These are phyloP conservation scores for Arachnomyces sp. DNA, from an alignment of 2,329 filamentous ascomycete genomes.

Conservation along the genomic window DNA sequence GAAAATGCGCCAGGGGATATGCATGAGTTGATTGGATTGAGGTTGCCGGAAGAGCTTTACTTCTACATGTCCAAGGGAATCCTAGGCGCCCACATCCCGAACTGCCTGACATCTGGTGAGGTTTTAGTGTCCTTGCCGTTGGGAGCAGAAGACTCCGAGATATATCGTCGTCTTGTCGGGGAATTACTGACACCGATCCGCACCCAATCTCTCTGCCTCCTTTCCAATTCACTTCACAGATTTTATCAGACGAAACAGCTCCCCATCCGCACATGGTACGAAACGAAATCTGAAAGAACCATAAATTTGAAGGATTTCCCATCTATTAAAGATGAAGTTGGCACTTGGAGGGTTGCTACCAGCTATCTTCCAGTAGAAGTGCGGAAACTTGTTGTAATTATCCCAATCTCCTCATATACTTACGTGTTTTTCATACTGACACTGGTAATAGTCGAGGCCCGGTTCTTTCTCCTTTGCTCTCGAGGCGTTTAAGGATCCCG, in stretches of 20 bases:
- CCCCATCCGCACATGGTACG: constrained; percentile 76
- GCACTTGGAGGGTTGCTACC: constrained; percentile 64
- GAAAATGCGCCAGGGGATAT: constrained; percentile 73
- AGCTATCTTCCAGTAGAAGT: constrained; percentile 43
- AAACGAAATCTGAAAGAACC: constrained; percentile 56
- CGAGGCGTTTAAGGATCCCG: constrained; percentile 58
- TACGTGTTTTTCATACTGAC: background rate
- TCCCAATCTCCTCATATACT: background rate
- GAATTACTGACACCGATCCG: constrained; percentile 66
- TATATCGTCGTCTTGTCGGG: constrained; percentile 74
- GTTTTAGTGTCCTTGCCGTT: constrained; percentile 74
- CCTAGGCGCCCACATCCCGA: constrained; percentile 69
- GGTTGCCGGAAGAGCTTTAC: constrained; percentile 81
- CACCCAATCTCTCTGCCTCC: constrained; percentile 66
- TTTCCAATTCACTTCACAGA: constrained; percentile 72
- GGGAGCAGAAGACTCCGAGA: constrained; percentile 69
- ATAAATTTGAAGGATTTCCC: constrained; percentile 55
- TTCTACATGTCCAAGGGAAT: constrained; percentile 81
- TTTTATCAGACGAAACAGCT: constrained; percentile 77
- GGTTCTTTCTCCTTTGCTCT: constrained; percentile 39
- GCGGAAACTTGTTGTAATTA: constrained; percentile 25
- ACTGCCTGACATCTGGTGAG: constrained; percentile 73
- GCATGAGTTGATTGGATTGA: constrained; percentile 82
- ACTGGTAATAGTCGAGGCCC: constrained; percentile 7
- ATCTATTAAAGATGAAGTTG: constrained; percentile 47